Percentiles rank a stretch among this genome's conserved stretches.
These are phyloP conservation scores for Ceratocystis colombiana DNA, from an alignment of 2,329 filamentous ascomycete species.

Conservation along the genomic window DNA sequence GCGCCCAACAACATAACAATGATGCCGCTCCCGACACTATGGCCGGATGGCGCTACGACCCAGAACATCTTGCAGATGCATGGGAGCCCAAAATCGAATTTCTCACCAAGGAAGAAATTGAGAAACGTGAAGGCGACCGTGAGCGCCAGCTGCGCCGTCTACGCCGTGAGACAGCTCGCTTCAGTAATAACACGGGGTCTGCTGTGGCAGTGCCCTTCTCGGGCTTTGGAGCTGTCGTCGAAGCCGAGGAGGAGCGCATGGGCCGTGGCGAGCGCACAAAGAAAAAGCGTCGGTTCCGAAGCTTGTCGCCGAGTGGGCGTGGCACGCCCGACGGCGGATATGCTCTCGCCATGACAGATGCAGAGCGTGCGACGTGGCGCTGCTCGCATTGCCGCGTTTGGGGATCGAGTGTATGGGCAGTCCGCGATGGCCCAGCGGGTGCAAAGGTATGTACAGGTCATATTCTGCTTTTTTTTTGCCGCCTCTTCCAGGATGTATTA, in stretches of 20 bases:
- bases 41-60: constrained; percentile 91
- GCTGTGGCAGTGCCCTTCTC: constrained; percentile 59
- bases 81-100: constrained; percentile 77
- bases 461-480: constrained; percentile 25
- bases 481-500: constrained; percentile 10
- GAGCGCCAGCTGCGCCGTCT: constrained; percentile 82
- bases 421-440: constrained; percentile 79
- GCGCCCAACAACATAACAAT: constrained; percentile 65
- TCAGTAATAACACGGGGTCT: constrained; percentile 78
- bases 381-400: constrained; percentile 81
- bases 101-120: constrained; percentile 89
- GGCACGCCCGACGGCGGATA: constrained; percentile 74
- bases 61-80: constrained; percentile 72
- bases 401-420: constrained; percentile 88
- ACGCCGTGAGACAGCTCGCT: constrained; percentile 81
- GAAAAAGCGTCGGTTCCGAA: constrained; percentile 88
- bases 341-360: constrained; percentile 61
- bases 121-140: constrained; percentile 88
- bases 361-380: constrained; percentile 73
- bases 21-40: constrained; percentile 73
- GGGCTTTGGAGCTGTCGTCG: constrained; percentile 42
- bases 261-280: constrained; percentile 86
- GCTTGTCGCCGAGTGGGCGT: constrained; percentile 68
- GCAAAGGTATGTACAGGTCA: constrained; percentile 54
- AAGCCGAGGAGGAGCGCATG: constrained; percentile 68